Evolutionary conservation across 2,329 filamentous ascomycete genomes (phyloP), one percentile per base, ranked within the genome.

Genomic region (Aspergillus piperis): DNA sequence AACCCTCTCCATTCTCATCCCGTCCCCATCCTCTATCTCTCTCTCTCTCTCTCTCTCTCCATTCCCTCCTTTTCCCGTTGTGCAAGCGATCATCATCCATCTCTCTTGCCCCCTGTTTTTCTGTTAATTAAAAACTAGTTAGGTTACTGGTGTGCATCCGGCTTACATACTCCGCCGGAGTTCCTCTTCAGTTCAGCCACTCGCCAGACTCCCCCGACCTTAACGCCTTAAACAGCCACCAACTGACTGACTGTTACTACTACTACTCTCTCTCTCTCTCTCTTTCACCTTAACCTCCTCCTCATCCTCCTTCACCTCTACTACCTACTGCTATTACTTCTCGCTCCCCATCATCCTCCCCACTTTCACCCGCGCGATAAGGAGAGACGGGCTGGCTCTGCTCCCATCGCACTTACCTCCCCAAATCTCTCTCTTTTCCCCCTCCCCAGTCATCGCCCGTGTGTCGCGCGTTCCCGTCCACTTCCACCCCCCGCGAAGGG

Each of bases 331-430:
- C 36, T 42, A 7, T 15, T 30, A 27, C 25, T 8, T 27, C 25
- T 27, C 25, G 8, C 25, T 27, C 25, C 30, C 39, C 17, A 53
- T n/a, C 48, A 51, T 8, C 21, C 17, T 15, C 42, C 42, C 19
- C 32, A 27, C 25, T 27, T 36, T 59, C 38, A 57, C 58, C 58
- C 32, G 39, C 58, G 59, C 52, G 61, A 62, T 61, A 61, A 61
- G 58, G 61, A 58, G 56, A 60, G 57, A 42, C 48, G 58, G 54
- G 47, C 54, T 60, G 58, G 58, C 27, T 57, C 58, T 58, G 19
- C 54, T 54, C 54, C 59, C 54, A 58, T 58, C 50, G 54, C 54
- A 55, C 39, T 50, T 54, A 11, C 15, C 32, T 23, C 27, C 25
- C 32, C 39, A 52, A 21, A 30, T 19, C 10, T 30, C 17, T 11